Conservation (phyloP, 495 filamentous ascomycete species). For the Annulohypoxylon moriforme region DNA sequence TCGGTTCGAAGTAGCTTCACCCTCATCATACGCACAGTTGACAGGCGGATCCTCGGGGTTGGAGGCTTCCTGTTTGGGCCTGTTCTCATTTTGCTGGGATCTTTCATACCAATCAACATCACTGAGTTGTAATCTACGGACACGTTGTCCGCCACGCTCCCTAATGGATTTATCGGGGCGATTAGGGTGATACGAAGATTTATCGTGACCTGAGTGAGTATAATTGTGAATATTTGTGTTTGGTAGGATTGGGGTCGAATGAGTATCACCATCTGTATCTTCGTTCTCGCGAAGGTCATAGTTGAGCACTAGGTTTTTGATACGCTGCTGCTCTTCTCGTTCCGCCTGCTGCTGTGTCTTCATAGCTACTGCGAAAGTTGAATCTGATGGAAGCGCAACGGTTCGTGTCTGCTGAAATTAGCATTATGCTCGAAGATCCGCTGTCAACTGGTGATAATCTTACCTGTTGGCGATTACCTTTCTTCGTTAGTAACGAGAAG, state of each 20-base stretch:
- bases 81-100: constrained; percentile 41
- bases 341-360: constrained; percentile 94
- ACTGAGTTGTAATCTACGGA: constrained; percentile 91
- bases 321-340: constrained; percentile 94
- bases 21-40: constrained; percentile 5
- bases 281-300: constrained; percentile 88
- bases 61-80: constrained; percentile 21
- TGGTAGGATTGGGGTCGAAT: constrained; percentile 49
- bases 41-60: constrained; percentile 16
- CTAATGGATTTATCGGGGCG: constrained; percentile 75
- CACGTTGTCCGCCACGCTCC: constrained; percentile 81
- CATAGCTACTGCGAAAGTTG: constrained; percentile 94
- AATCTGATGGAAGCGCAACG: constrained; percentile 94
- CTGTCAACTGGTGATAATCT: constrained; percentile 34
- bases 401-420: constrained; percentile 77
- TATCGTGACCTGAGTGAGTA: constrained; percentile 60
- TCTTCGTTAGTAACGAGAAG: constrained; percentile 95
- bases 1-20: constrained; percentile 32
- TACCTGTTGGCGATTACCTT: constrained; percentile 93
- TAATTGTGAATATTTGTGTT: constrained; percentile 60
- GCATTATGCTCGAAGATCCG: not conserved
- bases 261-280: constrained; percentile 76
- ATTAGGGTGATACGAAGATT: constrained; percentile 59
- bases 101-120: constrained; percentile 93
- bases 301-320: constrained; percentile 96